phyloP scores from a whole-genome alignment of 768 basidiomycete genomes.

The Strobilomyces dryophilus region DNA sequence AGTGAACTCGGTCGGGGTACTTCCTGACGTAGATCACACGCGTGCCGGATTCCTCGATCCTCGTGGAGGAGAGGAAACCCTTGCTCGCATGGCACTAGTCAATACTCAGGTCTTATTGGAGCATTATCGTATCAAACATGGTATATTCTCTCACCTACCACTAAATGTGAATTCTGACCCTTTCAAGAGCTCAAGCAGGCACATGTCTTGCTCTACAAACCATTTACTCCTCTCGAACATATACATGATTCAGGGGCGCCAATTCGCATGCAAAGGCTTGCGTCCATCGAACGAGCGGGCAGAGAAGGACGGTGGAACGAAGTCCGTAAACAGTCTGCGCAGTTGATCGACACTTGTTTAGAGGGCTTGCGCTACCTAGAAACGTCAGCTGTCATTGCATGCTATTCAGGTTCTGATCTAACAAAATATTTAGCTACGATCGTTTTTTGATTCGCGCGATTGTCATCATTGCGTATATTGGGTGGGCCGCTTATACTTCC shows the following conservation, averaged over 20 bases:
- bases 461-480: conserved; percentile 67
- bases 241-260: conserved; percentile 22
- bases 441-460: conserved; percentile 65
- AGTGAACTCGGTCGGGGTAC: conserved; percentile 76
- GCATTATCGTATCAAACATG: conserved; percentile 74
- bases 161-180: conserved; percentile 1
- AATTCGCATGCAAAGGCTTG: conserved; percentile 35
- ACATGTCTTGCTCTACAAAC: conserved; percentile 59
- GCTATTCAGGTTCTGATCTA: conserved; percentile 1
- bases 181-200: conserved; percentile 54
- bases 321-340: conserved; percentile 46
- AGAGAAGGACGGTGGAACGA: conserved; percentile 38
- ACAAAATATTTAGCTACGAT: conserved; percentile 50
- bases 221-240: conserved; percentile 49
- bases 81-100: conserved; percentile 53
- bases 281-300: conserved; percentile 46
- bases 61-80: conserved; percentile 41
- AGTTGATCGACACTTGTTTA: conserved; percentile 51
- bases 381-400: conserved; percentile 36
- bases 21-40: conserved; percentile 68
- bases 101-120: conserved; percentile 73
- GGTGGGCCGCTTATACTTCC: conserved; percentile 71
- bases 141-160: conserved; percentile 34
- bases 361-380: conserved; percentile 74
- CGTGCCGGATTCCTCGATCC: conserved; percentile 55